These are phyloP conservation scores for Hyaloscypha finlandica DNA, from an alignment of 495 filamentous ascomycete species.

Conservation along the genomic window DNA sequence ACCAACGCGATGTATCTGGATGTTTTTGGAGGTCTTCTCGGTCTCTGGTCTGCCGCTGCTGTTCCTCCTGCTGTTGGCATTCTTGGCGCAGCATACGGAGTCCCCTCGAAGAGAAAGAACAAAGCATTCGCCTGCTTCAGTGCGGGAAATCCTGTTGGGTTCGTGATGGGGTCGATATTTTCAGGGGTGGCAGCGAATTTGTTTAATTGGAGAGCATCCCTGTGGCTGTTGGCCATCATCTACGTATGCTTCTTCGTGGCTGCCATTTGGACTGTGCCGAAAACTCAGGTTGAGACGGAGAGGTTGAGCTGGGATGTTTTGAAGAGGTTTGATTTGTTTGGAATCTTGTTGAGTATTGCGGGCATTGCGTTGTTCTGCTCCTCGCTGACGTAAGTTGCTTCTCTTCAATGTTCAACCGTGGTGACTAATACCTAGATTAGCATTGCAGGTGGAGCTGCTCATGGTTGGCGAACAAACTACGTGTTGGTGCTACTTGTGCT, in stretches of 20 bases:
- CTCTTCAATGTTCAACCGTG: not conserved
- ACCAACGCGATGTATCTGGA: conserved; percentile 64
- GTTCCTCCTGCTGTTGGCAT: conserved; percentile 70
- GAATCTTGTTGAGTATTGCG: conserved; percentile 60
- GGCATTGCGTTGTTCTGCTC: conserved; percentile 68
- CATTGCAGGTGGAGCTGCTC: conserved; percentile 41
- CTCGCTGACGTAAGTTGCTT: conserved; percentile 56
- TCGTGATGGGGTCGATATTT: conserved; percentile 66
- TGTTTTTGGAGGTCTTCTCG: conserved; percentile 63
- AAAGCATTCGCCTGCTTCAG: conserved; percentile 70
- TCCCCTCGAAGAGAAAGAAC: conserved; percentile 67
- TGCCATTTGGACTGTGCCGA: conserved; percentile 64
- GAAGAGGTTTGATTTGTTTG: conserved; percentile 62
- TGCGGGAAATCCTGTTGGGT: conserved; percentile 71
- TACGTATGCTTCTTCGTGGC: conserved; percentile 59
- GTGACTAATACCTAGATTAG: conserved; percentile 18
- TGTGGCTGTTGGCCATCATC: conserved; percentile 62
- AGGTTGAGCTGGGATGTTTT: conserved; percentile 49
- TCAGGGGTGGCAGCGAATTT: conserved; percentile 63
- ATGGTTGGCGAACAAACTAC: conserved; percentile 63
- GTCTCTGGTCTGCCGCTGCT: conserved; percentile 61
- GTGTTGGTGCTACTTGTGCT: conserved; percentile 63
- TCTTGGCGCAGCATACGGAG: conserved; percentile 62
- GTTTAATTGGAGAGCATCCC: conserved; percentile 64
- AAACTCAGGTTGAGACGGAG: conserved; percentile 50